Percentiles rank a stretch among this genome's conserved stretches.
Evolutionary conservation across 495 filamentous ascomycete genomes (phyloP).

Genomic region (Penicillium argentinense): DNA sequence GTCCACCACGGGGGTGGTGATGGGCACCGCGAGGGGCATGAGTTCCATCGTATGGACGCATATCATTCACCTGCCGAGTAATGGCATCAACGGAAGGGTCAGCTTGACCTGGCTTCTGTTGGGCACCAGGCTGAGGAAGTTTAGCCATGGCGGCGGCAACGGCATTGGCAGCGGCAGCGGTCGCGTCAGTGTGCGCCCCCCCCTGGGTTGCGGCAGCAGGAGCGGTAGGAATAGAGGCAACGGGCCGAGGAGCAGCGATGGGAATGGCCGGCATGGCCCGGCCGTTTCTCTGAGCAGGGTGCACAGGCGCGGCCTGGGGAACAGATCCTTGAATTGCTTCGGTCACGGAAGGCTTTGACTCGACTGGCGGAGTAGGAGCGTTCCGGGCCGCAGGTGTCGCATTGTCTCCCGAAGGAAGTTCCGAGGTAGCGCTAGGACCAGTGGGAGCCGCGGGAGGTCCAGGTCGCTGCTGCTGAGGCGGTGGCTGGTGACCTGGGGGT

Average conservation of each 20-base stretch:
- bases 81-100: slow-evolving; percentile 69
- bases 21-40: slow-evolving; percentile 54
- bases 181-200: slow-evolving; percentile 63
- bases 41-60: slow-evolving; percentile 65
- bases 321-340: slow-evolving; percentile 51
- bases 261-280: slow-evolving; percentile 73
- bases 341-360: slow-evolving; percentile 63
- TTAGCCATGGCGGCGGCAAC: slow-evolving; percentile 91
- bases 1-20: slow-evolving; percentile 49
- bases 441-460: slow-evolving; percentile 32
- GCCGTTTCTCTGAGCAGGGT: slow-evolving; percentile 53
- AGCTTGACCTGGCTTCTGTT: slow-evolving; percentile 42
- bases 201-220: slow-evolving; percentile 29
- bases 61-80: slow-evolving; percentile 81
- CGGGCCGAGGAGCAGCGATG: slow-evolving; percentile 42
- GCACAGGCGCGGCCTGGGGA: slow-evolving; percentile 36
- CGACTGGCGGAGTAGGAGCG: slow-evolving; percentile 57
- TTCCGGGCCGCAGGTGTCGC: slow-evolving; percentile 41
- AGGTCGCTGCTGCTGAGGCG: slow-evolving; percentile 45
- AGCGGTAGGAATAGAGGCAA: slow-evolving; percentile 39
- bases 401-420: slow-evolving; percentile 44
- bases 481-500: slow-evolving; percentile 51
- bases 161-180: slow-evolving; percentile 77
- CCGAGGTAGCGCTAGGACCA: slow-evolving; percentile 38
- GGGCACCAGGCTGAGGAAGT: slow-evolving; percentile 52